A percentile compares a stretch with the other conserved stretches of the same genome.
These are phyloP conservation scores for Gossypium schwendimanii DNA, from an alignment of 441 rosid species.

Conservation along the genomic window DNA sequence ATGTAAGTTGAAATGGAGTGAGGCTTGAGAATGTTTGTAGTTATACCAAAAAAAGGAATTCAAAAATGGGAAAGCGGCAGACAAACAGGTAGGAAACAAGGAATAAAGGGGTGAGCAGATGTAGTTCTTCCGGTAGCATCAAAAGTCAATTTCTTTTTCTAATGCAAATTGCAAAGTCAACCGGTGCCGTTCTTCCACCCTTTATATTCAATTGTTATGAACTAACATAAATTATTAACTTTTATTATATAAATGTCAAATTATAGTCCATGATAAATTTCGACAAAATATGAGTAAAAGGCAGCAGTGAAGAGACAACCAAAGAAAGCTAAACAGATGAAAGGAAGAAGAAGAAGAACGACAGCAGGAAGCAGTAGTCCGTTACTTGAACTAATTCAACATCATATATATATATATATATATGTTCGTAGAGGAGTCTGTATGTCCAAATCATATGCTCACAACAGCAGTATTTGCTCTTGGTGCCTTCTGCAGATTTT, in stretches of 20 bases:
- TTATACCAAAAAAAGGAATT: constrained; percentile 9
- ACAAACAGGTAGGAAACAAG: constrained; percentile 60
- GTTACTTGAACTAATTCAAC: too few relatives aligned
- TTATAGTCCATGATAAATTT: too few relatives aligned
- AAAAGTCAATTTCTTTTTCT: not conserved
- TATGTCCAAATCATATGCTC: not conserved
- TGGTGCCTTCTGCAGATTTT: not conserved
- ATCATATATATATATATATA: too few relatives aligned
- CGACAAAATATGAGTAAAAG: not conserved
- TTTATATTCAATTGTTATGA: not conserved
- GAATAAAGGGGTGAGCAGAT: constrained; percentile 9
- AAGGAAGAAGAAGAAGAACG: not conserved
- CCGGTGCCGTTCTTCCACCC: not conserved
- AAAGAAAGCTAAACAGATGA: not conserved
- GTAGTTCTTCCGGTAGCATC: constrained; percentile 9
- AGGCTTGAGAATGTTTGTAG: too few relatives aligned
- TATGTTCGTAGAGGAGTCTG: too few relatives aligned
- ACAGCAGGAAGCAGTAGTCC: not conserved
- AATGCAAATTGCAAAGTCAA: not conserved
- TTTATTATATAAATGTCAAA: too few relatives aligned
- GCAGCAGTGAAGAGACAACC: not conserved
- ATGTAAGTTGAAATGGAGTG: too few relatives aligned
- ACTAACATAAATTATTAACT: too few relatives aligned
- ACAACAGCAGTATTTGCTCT: not conserved
- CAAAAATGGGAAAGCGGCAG: constrained; percentile 61